Base-by-base conservation (phyloP, 2,329 filamentous ascomycete species). In the Neonectria punicea region DNA sequence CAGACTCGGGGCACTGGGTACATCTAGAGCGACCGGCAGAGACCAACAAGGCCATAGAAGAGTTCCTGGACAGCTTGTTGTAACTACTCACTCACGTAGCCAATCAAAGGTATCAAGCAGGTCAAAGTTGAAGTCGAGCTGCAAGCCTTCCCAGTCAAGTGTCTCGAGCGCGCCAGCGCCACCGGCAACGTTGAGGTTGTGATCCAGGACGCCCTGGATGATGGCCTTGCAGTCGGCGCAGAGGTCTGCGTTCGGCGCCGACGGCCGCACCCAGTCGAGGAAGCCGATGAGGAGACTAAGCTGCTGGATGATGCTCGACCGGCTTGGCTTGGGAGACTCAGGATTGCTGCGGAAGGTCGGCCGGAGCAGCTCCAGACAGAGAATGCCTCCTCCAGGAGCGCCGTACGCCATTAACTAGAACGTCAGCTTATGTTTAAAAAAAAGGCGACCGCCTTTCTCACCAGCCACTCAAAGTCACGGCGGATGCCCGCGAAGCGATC, bases 171-270 rank as follows among this genome's bases (percentile, higher is more conserved):
- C 49, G 1, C 72, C 73, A 7, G 65, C 69, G 1, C 66, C 71
- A 7, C 66, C 64, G n/a, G 67, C 58, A 2, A 73, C 75, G 64
- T 86, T 85, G 11, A 86, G 75, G 3, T 83, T 80, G 51, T 85
- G 81, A 41, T 86, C 84, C 10, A 86, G 75, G 1, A 86, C 85
- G 14, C 79, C 81, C 58, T 84, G 81, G 49, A 87, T 85, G n/a
- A 85, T 78, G 3, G 76, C 76, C 61, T 82, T 82, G 72, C 82
- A 84, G 20, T 82, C 77, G 18, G 72, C 75, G 67, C 84, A 86
- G 6, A 86, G 74, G n/a, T 82, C 78, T 6, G 80, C 81, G 34
- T 86, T 86, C 2, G 84, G 83, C 0, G 82, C 82, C 2, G 80
- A 79, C 0, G 83, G 82, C 4, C 79, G 77, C 1, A 86, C 78